These are phyloP conservation scores for Lasiosphaeris hirsuta DNA, from an alignment of 495 filamentous ascomycete species.

Conservation along the genomic window DNA sequence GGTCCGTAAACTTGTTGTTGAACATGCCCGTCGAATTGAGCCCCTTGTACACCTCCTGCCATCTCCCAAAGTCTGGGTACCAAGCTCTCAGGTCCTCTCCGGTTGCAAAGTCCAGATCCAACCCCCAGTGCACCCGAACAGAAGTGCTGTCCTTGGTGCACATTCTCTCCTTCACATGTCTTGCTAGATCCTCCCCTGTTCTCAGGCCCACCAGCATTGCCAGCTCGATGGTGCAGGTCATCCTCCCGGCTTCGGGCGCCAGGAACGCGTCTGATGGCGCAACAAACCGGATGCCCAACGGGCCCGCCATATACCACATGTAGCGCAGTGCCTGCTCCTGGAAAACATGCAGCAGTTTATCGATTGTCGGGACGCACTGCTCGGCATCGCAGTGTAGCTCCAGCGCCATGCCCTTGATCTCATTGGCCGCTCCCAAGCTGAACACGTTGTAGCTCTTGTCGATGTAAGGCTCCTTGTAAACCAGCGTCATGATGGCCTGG, in stretches of 20 bases:
- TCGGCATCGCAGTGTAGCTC: slow-evolving; percentile 15
- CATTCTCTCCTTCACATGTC: slow-evolving; percentile 6
- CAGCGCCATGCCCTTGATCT: slow-evolving; percentile 8
- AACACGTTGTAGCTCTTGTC: slow-evolving; percentile 14
- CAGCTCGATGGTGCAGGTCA: slow-evolving; percentile 12
- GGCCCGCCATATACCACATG: slow-evolving; percentile 12
- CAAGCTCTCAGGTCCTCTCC: slow-evolving; percentile 6
- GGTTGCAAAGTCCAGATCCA: slow-evolving; percentile 9
- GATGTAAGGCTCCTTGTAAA: slow-evolving; percentile 8
- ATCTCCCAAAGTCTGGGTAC: slow-evolving; percentile 9
- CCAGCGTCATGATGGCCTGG: slow-evolving; percentile 1
- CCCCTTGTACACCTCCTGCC: slow-evolving; percentile 9
- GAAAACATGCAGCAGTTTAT: slow-evolving; percentile 2
- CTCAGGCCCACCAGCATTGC: slow-evolving; percentile 10
- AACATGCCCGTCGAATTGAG: slow-evolving; percentile 17
- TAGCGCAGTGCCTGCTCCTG: not conserved
- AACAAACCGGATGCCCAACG: slow-evolving; percentile 12
- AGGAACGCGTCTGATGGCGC: slow-evolving; percentile 10
- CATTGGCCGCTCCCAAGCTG: not conserved
- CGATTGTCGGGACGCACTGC: not conserved
- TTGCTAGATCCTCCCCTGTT: not conserved
- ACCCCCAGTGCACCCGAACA: slow-evolving; percentile 14
- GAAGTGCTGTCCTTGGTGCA: not conserved
- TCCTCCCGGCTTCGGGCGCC: slow-evolving; percentile 11
- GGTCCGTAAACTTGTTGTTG: slow-evolving; percentile 12